A percentile compares a stretch with the other conserved stretches of the same genome.
Evolutionary conservation across 2,329 filamentous ascomycete species (phyloP).

Genomic region (Didymella keratinophila): DNA sequence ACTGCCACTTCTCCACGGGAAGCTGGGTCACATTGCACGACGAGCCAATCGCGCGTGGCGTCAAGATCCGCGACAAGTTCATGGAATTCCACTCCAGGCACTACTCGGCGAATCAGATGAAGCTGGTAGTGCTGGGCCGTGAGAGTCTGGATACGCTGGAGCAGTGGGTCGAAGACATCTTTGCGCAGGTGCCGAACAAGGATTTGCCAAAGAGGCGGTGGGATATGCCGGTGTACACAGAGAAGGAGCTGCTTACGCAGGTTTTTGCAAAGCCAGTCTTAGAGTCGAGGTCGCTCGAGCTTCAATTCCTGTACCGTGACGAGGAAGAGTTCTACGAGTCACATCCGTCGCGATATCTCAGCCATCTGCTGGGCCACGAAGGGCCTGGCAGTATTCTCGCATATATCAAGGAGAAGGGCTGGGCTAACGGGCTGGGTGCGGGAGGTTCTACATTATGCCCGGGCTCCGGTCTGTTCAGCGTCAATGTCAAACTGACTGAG

Average conservation of each 20-base stretch:
- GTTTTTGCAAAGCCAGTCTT: slow-evolving; percentile 91
- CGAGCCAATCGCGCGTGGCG: slow-evolving; percentile 76
- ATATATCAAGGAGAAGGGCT: slow-evolving; percentile 88
- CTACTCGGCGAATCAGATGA: slow-evolving; percentile 94
- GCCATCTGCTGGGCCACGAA: slow-evolving; percentile 90
- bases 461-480: slow-evolving; percentile 80
- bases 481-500: slow-evolving; percentile 81
- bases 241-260: slow-evolving; percentile 71
- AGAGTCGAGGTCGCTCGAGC: slow-evolving; percentile 79
- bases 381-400: slow-evolving; percentile 91
- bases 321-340: slow-evolving; percentile 81
- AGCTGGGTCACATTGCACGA: slow-evolving; percentile 87
- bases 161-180: slow-evolving; percentile 83
- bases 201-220: slow-evolving; percentile 73
- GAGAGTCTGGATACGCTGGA: slow-evolving; percentile 84
- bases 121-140: slow-evolving; percentile 83
- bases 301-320: slow-evolving; percentile 85
- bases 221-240: slow-evolving; percentile 69
- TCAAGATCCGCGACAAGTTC: slow-evolving; percentile 89
- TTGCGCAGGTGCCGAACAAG: slow-evolving; percentile 83
- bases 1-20: slow-evolving; percentile 89
- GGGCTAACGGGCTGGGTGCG: slow-evolving; percentile 83
- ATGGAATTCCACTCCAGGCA: slow-evolving; percentile 89
- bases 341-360: slow-evolving; percentile 84
- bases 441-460: slow-evolving; percentile 79